Percentiles rank a stretch among this genome's conserved stretches.
phyloP scores from a whole-genome alignment of 1,284 basidiomycete species.

The Ustilago sp. region DNA sequence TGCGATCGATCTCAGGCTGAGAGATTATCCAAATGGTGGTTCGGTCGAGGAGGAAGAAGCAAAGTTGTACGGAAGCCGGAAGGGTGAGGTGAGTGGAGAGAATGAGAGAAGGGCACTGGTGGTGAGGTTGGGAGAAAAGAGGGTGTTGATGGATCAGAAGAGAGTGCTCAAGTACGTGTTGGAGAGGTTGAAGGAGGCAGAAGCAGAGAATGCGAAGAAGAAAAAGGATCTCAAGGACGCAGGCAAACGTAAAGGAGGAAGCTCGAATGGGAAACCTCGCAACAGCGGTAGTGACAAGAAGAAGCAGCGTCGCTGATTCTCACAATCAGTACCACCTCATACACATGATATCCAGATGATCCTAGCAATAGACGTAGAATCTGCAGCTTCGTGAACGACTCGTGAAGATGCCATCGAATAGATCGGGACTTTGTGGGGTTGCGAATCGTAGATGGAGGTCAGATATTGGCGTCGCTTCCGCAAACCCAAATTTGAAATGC shows the following conservation, averaged over 20 bases:
- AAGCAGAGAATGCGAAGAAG: constrained; percentile 18
- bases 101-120: constrained; percentile 75
- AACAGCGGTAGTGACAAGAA: constrained; percentile 17
- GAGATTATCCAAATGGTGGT: constrained; percentile 35
- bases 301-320: constrained; percentile 30
- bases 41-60: constrained; percentile 73
- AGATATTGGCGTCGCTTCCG: neutral
- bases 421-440: neutral
- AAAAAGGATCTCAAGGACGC: constrained; percentile 26
- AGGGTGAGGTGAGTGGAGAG: constrained; percentile 21
- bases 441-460: neutral
- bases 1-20: constrained; percentile 44
- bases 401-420: neutral
- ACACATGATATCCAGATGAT: too few relatives aligned
- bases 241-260: constrained; percentile 23
- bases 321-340: too few relatives aligned
- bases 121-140: constrained; percentile 84
- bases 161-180: constrained; percentile 47
- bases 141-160: constrained; percentile 73
- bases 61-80: constrained; percentile 68
- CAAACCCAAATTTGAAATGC: neutral
- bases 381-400: neutral
- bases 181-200: constrained; percentile 31
- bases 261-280: constrained; percentile 7
- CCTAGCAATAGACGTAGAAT: too few relatives aligned